Evolutionary conservation across 2,329 filamentous ascomycete genomes (phyloP), one percentile per base, ranked within the genome.

Genomic region (Fusarium palustre): DNA sequence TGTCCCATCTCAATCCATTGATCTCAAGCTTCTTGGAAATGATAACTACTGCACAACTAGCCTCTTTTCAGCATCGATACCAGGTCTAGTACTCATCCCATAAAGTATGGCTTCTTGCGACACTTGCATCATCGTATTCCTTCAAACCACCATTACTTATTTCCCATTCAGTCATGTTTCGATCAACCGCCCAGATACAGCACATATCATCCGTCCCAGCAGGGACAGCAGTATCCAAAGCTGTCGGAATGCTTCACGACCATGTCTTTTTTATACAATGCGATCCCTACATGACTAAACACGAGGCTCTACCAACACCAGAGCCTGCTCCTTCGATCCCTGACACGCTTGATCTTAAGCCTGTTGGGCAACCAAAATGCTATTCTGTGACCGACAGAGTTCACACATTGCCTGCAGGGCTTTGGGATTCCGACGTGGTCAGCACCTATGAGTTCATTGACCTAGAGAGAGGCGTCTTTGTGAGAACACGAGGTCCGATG

Each of bases 391-490:
- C 80, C 9, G 84, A 86, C 66, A 77, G 81, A 38, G 80, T 87
- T 10, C 84, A 87, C 69, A 79, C 84, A 38, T 78, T 88, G 25
- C 85, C 86, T 5, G 84, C 84, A 16, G 85, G 85, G 4, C 79
- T 88, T 30, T 88, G 85, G 85, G 85, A 86, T 71, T 83, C 81
- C 53, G 82, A 84, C 48, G 83, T 88, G 9, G 80, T 84, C 54
- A 87, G 85, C 77, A 82, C 76, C 8, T 86, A 86, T 72, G 86
- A 88, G 76, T 84, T 88, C 64, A 82, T 84, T 20, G 76, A 86
- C 64, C 76, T 84, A 20, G 77, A 78, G n/a, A 79, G 76, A 30
- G 86, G 86, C 20, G 70, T 86, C 9, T 87, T 86, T 73, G 83
- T 86, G 42, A 77, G 85, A 12, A 83, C 87, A 55, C 79, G 78